A percentile compares a stretch with the other conserved stretches of the same genome.
phyloP scores from a whole-genome alignment of 1,139 yeast species.

The Blastobotrys petasosporus region DNA sequence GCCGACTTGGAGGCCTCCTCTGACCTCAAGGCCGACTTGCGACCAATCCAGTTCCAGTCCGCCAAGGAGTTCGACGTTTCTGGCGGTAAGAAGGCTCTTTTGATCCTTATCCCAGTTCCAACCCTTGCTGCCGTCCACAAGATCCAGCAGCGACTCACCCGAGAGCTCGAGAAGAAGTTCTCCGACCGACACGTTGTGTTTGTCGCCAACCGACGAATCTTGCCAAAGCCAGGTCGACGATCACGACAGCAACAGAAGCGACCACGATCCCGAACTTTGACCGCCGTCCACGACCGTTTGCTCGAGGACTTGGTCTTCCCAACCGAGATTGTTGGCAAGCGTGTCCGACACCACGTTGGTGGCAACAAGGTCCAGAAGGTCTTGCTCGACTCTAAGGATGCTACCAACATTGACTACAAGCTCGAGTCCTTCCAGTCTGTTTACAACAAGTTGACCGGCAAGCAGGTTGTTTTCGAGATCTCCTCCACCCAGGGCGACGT shows the following conservation, averaged over 20 bases:
- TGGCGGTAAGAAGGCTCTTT: conserved; percentile 99
- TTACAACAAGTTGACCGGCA: conserved; percentile 98
- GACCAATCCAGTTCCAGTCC: conserved; percentile 98
- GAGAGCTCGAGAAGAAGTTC: conserved; percentile 99
- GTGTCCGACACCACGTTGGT: conserved; percentile 98
- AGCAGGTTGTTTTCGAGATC: conserved; percentile 98
- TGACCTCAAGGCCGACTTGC: conserved; percentile 95
- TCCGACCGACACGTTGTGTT: conserved; percentile 99
- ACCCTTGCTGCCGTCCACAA: conserved; percentile 90
- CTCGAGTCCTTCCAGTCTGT: conserved; percentile 99
- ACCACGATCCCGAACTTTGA: conserved; percentile 99
- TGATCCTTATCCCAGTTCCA: conserved; percentile 97
- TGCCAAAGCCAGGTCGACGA: conserved; percentile 79
- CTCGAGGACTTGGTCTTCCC: conserved; percentile 99
- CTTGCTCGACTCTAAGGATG: conserved; percentile 96
- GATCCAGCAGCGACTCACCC: conserved; percentile 87
- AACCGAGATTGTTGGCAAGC: conserved; percentile 98
- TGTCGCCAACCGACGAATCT: conserved; percentile 99
- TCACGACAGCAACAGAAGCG: conserved; percentile 96
- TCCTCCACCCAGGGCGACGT: conserved; percentile 59
- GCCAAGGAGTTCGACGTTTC: conserved; percentile 96
- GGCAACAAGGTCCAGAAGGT: conserved; percentile 99
- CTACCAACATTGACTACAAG: conserved; percentile 96
- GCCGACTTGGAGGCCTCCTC: conserved; percentile 93
- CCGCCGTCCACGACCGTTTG: conserved; percentile 97